A percentile compares a stretch with the other conserved stretches of the same genome.
phyloP scores from a whole-genome alignment of 257 asterid species.

The Craterostigma plantagineum region DNA sequence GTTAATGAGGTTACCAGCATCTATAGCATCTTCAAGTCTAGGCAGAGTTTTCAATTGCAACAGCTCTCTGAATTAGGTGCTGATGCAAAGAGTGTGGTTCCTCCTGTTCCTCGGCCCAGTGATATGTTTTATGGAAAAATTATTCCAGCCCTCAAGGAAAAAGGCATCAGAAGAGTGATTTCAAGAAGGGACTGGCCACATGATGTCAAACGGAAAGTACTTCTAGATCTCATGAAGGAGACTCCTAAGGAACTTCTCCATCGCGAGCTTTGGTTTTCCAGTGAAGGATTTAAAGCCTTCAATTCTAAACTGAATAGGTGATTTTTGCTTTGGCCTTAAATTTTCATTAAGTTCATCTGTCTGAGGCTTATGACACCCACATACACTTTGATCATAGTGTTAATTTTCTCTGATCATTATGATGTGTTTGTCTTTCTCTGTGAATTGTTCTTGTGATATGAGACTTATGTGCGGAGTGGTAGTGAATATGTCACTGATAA shows the following conservation, averaged over 20 bases:
- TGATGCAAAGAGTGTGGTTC: constrained; percentile 36
- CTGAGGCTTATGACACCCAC: constrained; percentile 3
- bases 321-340: constrained; percentile 8
- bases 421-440: too few species aligned
- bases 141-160: constrained; percentile 96
- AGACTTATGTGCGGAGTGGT: too few species aligned
- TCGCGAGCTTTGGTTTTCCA: constrained; percentile 97
- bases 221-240: constrained; percentile 82
- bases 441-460: too few species aligned
- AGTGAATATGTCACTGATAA: too few species aligned
- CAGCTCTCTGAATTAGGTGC: constrained; percentile 45
- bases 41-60: constrained; percentile 79
- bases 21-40: constrained; percentile 82
- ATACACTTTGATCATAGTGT: constrained; percentile 1
- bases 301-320: constrained; percentile 84
- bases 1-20: constrained; percentile 83
- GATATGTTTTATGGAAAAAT: constrained; percentile 98
- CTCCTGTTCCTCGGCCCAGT: constrained; percentile 93
- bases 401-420: too few species aligned
- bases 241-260: constrained; percentile 90
- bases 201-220: constrained; percentile 89
- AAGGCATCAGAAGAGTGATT: constrained; percentile 89
- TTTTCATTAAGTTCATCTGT: constrained; percentile 5
- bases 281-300: constrained; percentile 91
- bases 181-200: constrained; percentile 99